Percentiles rank a stretch among this genome's conserved stretches.
These are phyloP conservation scores for Pseudogymnoascus sp. DNA, from an alignment of 2,329 filamentous ascomycete species.

Conservation along the genomic window DNA sequence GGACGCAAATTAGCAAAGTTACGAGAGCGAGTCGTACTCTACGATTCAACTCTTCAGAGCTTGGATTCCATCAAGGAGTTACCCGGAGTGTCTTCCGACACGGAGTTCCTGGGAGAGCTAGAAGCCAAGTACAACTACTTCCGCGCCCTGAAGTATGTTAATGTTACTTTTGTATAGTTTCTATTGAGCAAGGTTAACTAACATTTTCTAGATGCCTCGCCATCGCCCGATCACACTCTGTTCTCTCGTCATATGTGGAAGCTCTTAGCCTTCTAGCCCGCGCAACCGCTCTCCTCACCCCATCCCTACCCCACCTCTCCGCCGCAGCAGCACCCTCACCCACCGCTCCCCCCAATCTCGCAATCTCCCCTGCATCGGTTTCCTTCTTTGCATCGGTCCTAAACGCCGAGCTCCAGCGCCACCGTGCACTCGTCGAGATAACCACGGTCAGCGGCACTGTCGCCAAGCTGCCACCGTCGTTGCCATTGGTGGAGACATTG, in stretches of 20 bases:
- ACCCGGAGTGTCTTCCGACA: conserved; percentile 80
- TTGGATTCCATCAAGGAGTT: conserved; percentile 84
- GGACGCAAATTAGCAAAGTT: conserved; percentile 71
- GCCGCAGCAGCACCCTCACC: conserved; percentile 31
- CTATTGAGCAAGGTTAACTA: conserved; percentile 8
- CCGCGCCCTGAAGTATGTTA: conserved; percentile 68
- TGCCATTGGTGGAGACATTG: conserved; percentile 66
- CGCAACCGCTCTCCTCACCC: conserved; percentile 54
- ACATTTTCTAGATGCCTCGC: conserved; percentile 58
- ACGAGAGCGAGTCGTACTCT: conserved; percentile 80
- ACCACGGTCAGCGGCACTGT: conserved; percentile 45
- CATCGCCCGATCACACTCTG: conserved; percentile 74
- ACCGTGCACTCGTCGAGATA: conserved; percentile 79
- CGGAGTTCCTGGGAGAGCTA: conserved; percentile 67
- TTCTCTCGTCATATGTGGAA: conserved; percentile 64
- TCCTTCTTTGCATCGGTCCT: conserved; percentile 54
- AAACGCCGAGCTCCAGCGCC: conserved; percentile 65
- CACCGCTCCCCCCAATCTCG: conserved; percentile 54
- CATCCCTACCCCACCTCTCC: conserved; percentile 41
- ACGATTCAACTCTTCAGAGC: conserved; percentile 85
- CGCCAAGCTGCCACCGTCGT: conserved; percentile 35
- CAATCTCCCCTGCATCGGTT: conserved; percentile 53
- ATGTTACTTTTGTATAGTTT: background rate
- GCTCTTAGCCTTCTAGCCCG: conserved; percentile 78
- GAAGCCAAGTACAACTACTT: conserved; percentile 76